These are phyloP conservation scores for Artemisia annua DNA, from an alignment of 129 eudicot genomes.

Conservation along the genomic window DNA sequence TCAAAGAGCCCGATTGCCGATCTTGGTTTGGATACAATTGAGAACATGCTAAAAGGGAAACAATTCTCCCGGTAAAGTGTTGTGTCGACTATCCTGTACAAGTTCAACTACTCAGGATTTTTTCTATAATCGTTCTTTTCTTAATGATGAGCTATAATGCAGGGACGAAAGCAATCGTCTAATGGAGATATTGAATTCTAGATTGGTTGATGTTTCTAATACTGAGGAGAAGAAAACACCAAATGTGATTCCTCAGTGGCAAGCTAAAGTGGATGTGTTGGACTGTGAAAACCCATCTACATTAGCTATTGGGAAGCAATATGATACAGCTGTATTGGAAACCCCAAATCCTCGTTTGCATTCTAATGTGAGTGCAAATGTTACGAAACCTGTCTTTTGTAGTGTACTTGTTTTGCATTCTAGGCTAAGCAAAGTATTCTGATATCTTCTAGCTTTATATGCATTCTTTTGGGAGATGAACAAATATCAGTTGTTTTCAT, in stretches of 20 bases:
- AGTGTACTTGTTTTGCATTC: background rate
- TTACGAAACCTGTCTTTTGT: conserved; percentile 5
- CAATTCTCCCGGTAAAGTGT: conserved; percentile 63
- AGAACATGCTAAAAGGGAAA: conserved; percentile 70
- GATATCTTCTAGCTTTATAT: conserved; percentile 19
- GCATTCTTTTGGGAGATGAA: background rate
- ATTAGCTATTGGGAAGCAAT: conserved; percentile 29
- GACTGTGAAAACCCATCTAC: conserved; percentile 34
- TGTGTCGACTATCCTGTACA: conserved; percentile 5
- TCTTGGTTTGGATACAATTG: conserved; percentile 55
- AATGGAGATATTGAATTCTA: conserved; percentile 78
- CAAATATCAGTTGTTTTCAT: background rate
- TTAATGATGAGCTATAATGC: conserved; percentile 23
- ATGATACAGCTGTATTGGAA: conserved; percentile 34
- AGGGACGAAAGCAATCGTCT: conserved; percentile 79
- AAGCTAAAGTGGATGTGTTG: conserved; percentile 29
- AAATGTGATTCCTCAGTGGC: conserved; percentile 30
- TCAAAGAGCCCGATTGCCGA: conserved; percentile 28
- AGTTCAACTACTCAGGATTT: conserved; percentile 5
- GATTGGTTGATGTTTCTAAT: conserved; percentile 44
- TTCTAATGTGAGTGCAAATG: conserved; percentile 44
- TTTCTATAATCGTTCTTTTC: background rate
- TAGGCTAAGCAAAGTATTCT: conserved; percentile 13
- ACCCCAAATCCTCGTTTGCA: conserved; percentile 45
- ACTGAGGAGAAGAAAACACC: conserved; percentile 43